Percentiles rank a stretch among this genome's conserved stretches.
These are phyloP conservation scores for Terfezia claveryi DNA, from an alignment of 495 filamentous ascomycete genomes.

Conservation along the genomic window DNA sequence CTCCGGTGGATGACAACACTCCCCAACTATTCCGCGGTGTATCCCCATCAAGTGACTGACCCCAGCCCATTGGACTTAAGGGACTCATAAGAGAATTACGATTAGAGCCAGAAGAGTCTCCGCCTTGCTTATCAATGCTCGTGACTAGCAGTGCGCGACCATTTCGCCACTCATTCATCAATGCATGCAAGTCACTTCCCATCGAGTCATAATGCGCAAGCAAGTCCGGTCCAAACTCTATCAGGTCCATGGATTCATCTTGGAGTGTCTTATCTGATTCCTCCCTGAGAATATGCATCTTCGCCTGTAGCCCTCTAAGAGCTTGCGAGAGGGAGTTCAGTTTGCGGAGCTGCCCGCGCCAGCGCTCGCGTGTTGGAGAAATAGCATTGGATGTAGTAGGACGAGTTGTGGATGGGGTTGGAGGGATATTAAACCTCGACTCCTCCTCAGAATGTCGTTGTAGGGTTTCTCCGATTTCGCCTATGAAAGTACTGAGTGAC, in stretches of 20 bases:
- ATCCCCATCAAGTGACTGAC: slow-evolving; percentile 58
- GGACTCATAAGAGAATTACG: slow-evolving; percentile 46
- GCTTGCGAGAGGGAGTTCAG: slow-evolving; percentile 73
- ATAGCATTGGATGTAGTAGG: slow-evolving; percentile 26
- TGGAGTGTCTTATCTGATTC: slow-evolving; percentile 52
- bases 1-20: slow-evolving; percentile 51
- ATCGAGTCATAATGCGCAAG: slow-evolving; percentile 87
- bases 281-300: slow-evolving; percentile 79
- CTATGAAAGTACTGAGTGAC: slow-evolving; percentile 34
- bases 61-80: slow-evolving; percentile 47
- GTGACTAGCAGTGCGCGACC: slow-evolving; percentile 53
- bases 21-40: slow-evolving; percentile 13
- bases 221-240: slow-evolving; percentile 49
- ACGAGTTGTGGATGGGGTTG: slow-evolving; percentile 17
- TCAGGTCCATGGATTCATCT: slow-evolving; percentile 48
- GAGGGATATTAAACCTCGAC: slow-evolving; percentile 35
- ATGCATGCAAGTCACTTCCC: slow-evolving; percentile 56
- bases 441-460: slow-evolving; percentile 55
- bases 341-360: slow-evolving; percentile 65
- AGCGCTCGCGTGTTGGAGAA: slow-evolving; percentile 54
- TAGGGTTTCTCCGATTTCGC: slow-evolving; percentile 32
- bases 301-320: slow-evolving; percentile 79
- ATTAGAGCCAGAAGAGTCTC: slow-evolving; percentile 45
- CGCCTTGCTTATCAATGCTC: slow-evolving; percentile 51
- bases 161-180: slow-evolving; percentile 80